A percentile compares a stretch with the other conserved stretches of the same genome.
These are phyloP conservation scores for Metschnikowia noctiluminum DNA, from an alignment of 805 yeast genomes.

Conservation along the genomic window DNA sequence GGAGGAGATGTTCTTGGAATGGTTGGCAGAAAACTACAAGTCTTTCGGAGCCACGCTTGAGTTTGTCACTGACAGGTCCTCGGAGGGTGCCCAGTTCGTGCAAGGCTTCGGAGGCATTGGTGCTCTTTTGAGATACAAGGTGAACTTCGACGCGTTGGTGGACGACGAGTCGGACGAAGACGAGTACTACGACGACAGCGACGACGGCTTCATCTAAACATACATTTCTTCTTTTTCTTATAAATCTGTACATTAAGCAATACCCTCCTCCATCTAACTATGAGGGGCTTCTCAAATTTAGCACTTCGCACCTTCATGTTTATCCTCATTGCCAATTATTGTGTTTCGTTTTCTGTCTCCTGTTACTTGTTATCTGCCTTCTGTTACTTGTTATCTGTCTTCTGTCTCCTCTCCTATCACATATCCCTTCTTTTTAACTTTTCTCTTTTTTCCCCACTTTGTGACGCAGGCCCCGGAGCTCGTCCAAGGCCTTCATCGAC, in stretches of 20 bases:
- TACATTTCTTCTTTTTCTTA: neutral
- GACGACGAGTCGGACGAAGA: slow-evolving; percentile 85
- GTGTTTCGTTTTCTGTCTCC: no score
- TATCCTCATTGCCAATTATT: no score
- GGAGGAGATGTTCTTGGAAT: slow-evolving; percentile 85
- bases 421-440: neutral
- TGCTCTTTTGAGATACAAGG: slow-evolving; percentile 91
- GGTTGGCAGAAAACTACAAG: slow-evolving; percentile 97
- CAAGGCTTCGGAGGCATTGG: slow-evolving; percentile 99
- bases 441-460: slow-evolving; percentile 1
- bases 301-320: neutral
- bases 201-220: slow-evolving; percentile 39
- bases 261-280: neutral
- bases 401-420: neutral
- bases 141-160: slow-evolving; percentile 91
- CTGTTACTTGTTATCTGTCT: no score
- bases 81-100: slow-evolving; percentile 98
- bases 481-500: slow-evolving; percentile 64
- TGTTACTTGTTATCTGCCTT: no score
- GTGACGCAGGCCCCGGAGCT: slow-evolving; percentile 31
- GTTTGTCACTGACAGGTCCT: slow-evolving; percentile 92
- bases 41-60: slow-evolving; percentile 93
- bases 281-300: neutral
- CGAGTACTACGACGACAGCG: slow-evolving; percentile 69
- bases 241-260: slow-evolving; percentile 4